Percentiles rank a stretch among this genome's conserved stretches.
These are phyloP conservation scores for Nakaseomyces kungkrabaensis DNA, from an alignment of 1,139 yeast species.

Conservation along the genomic window DNA sequence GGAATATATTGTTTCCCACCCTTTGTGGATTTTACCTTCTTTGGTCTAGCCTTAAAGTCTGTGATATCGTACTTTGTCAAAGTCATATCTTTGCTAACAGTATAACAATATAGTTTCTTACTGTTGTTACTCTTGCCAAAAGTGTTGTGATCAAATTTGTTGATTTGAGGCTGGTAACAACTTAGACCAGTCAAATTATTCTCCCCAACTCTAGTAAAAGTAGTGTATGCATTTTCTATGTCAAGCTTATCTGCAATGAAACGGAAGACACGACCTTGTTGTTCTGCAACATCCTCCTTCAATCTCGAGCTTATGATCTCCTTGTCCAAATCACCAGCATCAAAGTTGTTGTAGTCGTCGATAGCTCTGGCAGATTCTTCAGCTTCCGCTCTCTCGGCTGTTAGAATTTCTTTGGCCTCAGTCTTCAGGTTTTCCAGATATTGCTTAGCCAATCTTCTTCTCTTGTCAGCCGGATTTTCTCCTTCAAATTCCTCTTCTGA, in stretches of 20 bases:
- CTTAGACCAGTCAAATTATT: constrained; percentile 41
- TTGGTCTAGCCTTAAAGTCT: constrained; percentile 42
- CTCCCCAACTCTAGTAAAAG: constrained; percentile 49
- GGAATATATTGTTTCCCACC: constrained; percentile 50
- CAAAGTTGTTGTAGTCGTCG: constrained; percentile 52
- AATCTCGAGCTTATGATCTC: constrained; percentile 75
- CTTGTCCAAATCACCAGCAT: constrained; percentile 85
- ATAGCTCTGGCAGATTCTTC: constrained; percentile 14
- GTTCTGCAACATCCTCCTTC: constrained; percentile 82
- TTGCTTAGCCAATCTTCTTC: constrained; percentile 89
- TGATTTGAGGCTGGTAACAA: constrained; percentile 30
- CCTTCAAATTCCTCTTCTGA: constrained; percentile 62
- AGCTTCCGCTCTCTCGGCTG: constrained; percentile 8
- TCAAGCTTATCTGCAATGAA: constrained; percentile 47
- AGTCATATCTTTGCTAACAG: constrained; percentile 75
- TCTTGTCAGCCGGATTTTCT: constrained; percentile 85
- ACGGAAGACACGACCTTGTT: constrained; percentile 72
- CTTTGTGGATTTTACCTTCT: constrained; percentile 50
- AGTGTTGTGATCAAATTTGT: constrained; percentile 20
- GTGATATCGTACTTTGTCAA: constrained; percentile 70
- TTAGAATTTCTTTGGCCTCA: constrained; percentile 38
- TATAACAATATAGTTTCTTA: constrained; percentile 42
- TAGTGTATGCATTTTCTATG: constrained; percentile 35
- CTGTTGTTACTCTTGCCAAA: constrained; percentile 9
- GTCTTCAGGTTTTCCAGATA: constrained; percentile 69